phyloP scores from a whole-genome alignment of 2,329 filamentous ascomycete genomes.

The Pseudogymnoascus sp. region DNA sequence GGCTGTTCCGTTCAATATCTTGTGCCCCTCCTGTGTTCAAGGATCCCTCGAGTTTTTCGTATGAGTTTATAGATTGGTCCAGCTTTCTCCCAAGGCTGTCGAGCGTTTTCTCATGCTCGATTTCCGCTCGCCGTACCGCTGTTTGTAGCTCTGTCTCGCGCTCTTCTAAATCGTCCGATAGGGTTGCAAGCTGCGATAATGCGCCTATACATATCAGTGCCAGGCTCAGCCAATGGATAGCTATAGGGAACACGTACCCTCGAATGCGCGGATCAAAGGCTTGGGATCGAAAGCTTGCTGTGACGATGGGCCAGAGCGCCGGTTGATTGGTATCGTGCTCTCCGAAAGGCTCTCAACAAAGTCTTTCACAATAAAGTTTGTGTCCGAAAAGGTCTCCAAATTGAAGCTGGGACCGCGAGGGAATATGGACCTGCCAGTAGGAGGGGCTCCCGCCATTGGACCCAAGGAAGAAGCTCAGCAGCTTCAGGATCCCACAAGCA shows the following conservation, averaged over 20 bases:
- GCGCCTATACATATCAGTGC: conserved; percentile 39
- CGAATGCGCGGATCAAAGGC: conserved; percentile 90
- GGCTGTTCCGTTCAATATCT: conserved; percentile 42
- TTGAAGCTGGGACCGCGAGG: conserved; percentile 74
- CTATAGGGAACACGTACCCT: conserved; percentile 42
- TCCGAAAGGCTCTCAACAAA: conserved; percentile 93
- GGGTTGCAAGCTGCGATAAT: conserved; percentile 56
- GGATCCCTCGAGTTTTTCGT: conserved; percentile 79
- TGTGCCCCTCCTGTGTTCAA: conserved; percentile 49
- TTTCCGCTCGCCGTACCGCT: conserved; percentile 82
- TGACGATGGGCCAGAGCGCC: conserved; percentile 58
- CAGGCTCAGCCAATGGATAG: conserved; percentile 19
- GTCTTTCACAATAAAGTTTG: conserved; percentile 96
- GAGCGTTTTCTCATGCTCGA: conserved; percentile 84
- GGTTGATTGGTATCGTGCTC: conserved; percentile 65
- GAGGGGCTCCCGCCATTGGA: conserved; percentile 8
- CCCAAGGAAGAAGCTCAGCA: background rate
- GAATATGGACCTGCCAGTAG: conserved; percentile 45
- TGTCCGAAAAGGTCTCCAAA: conserved; percentile 77
- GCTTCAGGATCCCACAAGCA: conserved; percentile 3
- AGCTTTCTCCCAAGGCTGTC: conserved; percentile 81
- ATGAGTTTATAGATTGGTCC: conserved; percentile 83
- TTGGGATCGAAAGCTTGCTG: conserved; percentile 79
- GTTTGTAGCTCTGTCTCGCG: conserved; percentile 86
- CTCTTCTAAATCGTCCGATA: conserved; percentile 77